Percentiles rank a stretch among this genome's conserved stretches.
phyloP scores from a whole-genome alignment of 2,329 filamentous ascomycete genomes.

The Colletotrichum tabaci region DNA sequence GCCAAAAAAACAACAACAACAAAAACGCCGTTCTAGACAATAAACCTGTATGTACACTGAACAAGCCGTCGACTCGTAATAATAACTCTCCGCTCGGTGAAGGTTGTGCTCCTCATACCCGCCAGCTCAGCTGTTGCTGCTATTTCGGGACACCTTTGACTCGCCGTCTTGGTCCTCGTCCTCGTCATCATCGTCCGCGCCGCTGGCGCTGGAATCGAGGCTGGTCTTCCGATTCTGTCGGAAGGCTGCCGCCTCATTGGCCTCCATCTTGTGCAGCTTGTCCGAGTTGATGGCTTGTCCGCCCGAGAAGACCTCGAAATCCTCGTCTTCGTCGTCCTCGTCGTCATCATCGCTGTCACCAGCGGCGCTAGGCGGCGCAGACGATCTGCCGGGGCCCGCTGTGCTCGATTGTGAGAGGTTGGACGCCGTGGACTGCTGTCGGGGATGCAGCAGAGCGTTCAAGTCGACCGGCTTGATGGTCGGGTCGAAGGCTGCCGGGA shows the following conservation, averaged over 20 bases:
- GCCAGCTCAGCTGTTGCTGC: constrained; percentile 30
- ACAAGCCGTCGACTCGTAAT: background rate
- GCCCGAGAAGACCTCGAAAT: constrained; percentile 58
- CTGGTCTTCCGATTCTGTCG: constrained; percentile 48
- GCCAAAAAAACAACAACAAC: background rate
- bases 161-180: constrained; percentile 58
- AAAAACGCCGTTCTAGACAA: constrained; percentile 18
- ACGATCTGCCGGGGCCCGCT: constrained; percentile 1
- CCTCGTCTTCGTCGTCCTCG: constrained; percentile 56
- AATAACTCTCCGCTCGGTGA: background rate
- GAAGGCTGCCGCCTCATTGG: constrained; percentile 70
- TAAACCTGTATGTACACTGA: background rate
- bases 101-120: constrained; percentile 34
- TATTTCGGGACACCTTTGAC: constrained; percentile 38
- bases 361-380: constrained; percentile 33
- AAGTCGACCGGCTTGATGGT: constrained; percentile 71
- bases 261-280: constrained; percentile 72
- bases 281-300: constrained; percentile 61
- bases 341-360: constrained; percentile 63
- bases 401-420: constrained; percentile 18
- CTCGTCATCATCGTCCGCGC: constrained; percentile 47
- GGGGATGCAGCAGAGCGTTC: constrained; percentile 44
- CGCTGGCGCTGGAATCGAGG: constrained; percentile 47
- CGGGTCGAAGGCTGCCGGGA: constrained; percentile 75
- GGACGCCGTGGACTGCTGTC: constrained; percentile 27